Base-by-base conservation (phyloP, 108 stramenopile genomes). In the Nitzschia sp. region DNA sequence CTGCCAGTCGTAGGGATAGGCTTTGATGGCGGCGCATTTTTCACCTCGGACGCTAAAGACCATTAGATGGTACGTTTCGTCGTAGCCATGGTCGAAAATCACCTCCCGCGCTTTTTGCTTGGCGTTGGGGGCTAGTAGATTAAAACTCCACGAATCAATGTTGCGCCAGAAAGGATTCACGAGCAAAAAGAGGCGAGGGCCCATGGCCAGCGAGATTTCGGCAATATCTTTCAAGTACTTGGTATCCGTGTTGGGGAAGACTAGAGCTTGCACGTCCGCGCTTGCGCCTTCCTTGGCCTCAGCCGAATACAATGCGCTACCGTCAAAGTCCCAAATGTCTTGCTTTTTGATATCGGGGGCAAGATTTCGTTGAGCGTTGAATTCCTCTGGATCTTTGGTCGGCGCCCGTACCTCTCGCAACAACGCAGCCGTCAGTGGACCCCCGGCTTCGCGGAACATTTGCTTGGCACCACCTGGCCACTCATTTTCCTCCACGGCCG, bases 251-350 rank as follows among this genome's bases (percentile, higher is more conserved):
- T 94, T 94, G 26, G 93, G 80, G 51, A 94, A 86, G 9, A 94
- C 86, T 31, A 94, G 49, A 2, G 93, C 93, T 55, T 86, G 85
- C 0, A 91, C 80, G 58, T 89, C 87, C 11, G 57, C 75, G 27
- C 64, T 76, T 17, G 85, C 36, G 36, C 83, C 81, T 25, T 64
- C 67, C 8, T 77, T 68, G 19, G 85, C 75, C 54, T 78, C 82
- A 4, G 90, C 85, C 5, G 82, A 74, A 25, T 85, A 66, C 9
- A 86, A n/a, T 9, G 93, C 93, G 54, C 79, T 85, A 32, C 93
- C 93, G 69, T 94, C 93, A 80, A 94, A 94, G 65, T 94, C 93
- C 93, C 85, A 91, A 53, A 94, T 81, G 58, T 94, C 90, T 62
- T 91, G 73, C 11, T 82, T 59, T n/a, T 73, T 77, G 13, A 94